These are phyloP conservation scores for Colletotrichum sansevieriae DNA, from an alignment of 2,329 filamentous ascomycete genomes.

Conservation along the genomic window DNA sequence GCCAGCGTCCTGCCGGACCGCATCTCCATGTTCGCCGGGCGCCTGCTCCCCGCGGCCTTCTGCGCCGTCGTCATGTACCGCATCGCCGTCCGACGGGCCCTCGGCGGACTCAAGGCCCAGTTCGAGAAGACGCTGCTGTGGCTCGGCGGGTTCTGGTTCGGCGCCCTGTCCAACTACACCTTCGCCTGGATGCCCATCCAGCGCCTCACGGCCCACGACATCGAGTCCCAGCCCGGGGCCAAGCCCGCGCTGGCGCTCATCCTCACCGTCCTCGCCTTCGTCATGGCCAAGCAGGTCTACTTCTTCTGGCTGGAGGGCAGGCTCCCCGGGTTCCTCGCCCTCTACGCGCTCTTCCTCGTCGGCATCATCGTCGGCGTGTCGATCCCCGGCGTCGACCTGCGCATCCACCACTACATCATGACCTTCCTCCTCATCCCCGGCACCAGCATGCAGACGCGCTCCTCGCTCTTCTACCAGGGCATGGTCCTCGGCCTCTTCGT, in stretches of 20 bases:
- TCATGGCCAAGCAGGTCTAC: slow-evolving; percentile 83
- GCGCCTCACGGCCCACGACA: slow-evolving; percentile 88
- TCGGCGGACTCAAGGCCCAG: slow-evolving; percentile 81
- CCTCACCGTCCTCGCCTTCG: slow-evolving; percentile 74
- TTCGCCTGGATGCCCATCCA: slow-evolving; percentile 94
- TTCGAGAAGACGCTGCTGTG: slow-evolving; percentile 91
- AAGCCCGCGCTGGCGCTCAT: slow-evolving; percentile 85
- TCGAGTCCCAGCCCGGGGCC: slow-evolving; percentile 89
- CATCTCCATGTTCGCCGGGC: slow-evolving; percentile 59
- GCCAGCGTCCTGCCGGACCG: slow-evolving; percentile 72
- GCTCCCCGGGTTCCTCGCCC: slow-evolving; percentile 79
- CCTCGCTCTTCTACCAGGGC: slow-evolving; percentile 88
- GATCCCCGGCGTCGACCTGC: slow-evolving; percentile 82
- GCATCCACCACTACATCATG: slow-evolving; percentile 96
- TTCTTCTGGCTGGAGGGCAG: slow-evolving; percentile 88
- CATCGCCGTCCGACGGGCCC: slow-evolving; percentile 79
- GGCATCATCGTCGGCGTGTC: slow-evolving; percentile 77
- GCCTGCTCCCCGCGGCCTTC: slow-evolving; percentile 88
- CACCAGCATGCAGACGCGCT: slow-evolving; percentile 88
- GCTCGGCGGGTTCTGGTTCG: slow-evolving; percentile 91
- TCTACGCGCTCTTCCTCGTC: slow-evolving; percentile 79
- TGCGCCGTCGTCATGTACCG: slow-evolving; percentile 90
- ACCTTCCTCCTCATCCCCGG: slow-evolving; percentile 88
- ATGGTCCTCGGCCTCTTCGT: slow-evolving; percentile 91
- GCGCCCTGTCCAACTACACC: slow-evolving; percentile 93